phyloP scores from a whole-genome alignment of 805 yeast genomes.

The Kluyveromyces siamensis region DNA sequence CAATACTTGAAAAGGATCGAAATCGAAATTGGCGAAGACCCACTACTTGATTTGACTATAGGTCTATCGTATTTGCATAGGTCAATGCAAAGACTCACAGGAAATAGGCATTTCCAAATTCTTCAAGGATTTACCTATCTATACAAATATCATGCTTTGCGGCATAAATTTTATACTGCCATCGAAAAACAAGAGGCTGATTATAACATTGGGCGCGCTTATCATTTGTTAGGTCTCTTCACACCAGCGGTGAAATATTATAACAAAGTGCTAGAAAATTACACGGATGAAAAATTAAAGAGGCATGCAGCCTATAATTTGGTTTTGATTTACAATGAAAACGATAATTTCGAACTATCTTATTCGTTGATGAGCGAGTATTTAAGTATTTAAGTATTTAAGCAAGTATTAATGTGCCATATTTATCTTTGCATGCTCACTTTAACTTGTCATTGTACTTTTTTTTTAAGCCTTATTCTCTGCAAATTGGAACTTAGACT shows the following conservation, averaged over 20 bases:
- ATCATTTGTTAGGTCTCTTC: constrained; percentile 72
- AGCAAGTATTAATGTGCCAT: constrained; percentile 2
- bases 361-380: constrained; percentile 55
- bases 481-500: not conserved
- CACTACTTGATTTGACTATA: constrained; percentile 63
- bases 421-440: constrained; percentile 1
- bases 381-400: constrained; percentile 52
- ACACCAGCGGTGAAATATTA: constrained; percentile 69
- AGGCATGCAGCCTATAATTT: constrained; percentile 83
- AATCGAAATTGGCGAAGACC: constrained; percentile 59
- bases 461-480: not conserved
- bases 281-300: constrained; percentile 51
- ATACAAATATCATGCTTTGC: constrained; percentile 54
- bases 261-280: constrained; percentile 50
- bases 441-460: not conserved
- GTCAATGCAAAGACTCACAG: constrained; percentile 82
- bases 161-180: constrained; percentile 30
- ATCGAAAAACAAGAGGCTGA: constrained; percentile 64
- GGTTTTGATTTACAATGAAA: constrained; percentile 60
- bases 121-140: constrained; percentile 79
- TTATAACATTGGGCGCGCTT: constrained; percentile 77
- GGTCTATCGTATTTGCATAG: constrained; percentile 82
- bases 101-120: constrained; percentile 78
- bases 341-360: constrained; percentile 65
- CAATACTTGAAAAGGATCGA: constrained; percentile 70